Percentiles rank a stretch among this genome's conserved stretches.
These are phyloP conservation scores for Pelargonium fulgidum DNA, from an alignment of 441 rosid species.

Conservation along the genomic window DNA sequence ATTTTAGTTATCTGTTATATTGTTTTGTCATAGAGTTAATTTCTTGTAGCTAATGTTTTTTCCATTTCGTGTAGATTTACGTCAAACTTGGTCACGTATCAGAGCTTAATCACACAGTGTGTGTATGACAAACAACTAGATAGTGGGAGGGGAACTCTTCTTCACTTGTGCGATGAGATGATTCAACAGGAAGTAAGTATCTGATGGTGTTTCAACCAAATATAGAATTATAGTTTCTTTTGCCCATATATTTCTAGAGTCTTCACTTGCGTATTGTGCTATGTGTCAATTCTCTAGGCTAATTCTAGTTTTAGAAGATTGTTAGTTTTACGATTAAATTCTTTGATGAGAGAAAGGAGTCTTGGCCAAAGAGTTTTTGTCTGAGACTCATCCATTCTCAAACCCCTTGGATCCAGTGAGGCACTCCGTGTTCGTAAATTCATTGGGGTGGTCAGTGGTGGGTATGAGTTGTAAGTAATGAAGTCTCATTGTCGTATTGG, in stretches of 20 bases:
- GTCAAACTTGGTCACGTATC: slow-evolving; percentile 71
- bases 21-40: slow-evolving; percentile 6
- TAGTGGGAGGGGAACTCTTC: slow-evolving; percentile 91
- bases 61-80: slow-evolving; percentile 53
- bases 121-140: slow-evolving; percentile 96
- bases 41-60: slow-evolving; percentile 17
- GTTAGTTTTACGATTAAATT: too few species aligned
- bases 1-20: not conserved
- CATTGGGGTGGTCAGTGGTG: too few species aligned
- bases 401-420: too few species aligned
- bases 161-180: slow-evolving; percentile 92
- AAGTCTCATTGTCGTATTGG: too few species aligned
- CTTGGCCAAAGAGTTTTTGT: too few species aligned
- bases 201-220: not conserved
- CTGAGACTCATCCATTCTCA: too few species aligned
- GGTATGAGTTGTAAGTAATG: too few species aligned
- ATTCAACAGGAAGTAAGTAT: slow-evolving; percentile 78
- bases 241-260: not conserved
- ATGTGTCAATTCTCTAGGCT: too few species aligned
- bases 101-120: slow-evolving; percentile 77
- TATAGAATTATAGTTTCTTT: not conserved
- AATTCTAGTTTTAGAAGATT: too few species aligned
- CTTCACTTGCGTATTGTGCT: not conserved
- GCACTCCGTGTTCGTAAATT: too few species aligned
- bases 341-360: too few species aligned